Base-by-base conservation (phyloP, 1,284 basidiomycete genomes). In the Ceratobasidium sp. region DNA sequence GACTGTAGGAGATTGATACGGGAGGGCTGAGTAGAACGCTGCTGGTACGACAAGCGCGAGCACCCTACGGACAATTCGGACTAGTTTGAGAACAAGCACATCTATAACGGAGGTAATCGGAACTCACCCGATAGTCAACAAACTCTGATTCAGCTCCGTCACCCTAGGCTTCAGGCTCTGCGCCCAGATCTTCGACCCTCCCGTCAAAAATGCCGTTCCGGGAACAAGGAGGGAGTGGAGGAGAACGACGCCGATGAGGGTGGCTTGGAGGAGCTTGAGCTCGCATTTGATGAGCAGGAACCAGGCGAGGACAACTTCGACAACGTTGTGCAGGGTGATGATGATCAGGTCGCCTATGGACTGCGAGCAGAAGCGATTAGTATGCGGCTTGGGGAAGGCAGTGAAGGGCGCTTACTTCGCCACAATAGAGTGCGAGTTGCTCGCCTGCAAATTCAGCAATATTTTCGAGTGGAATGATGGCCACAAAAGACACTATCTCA, bases 221-320 rank as follows among this genome's bases (percentile, higher is more conserved):
- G 73, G 73, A 3, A 74, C 61, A 41, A 74, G 59, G 6, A 74
- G 70, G 6, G 46, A 46, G 44, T 74, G 73, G 11, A 74, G 38
- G 18, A 74, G 47, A 26, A 74, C 73, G 18, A 74, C 73, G n/a
- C 73, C 73, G 35, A 69, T 49, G 55, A 72, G 32, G 21, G 73
- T 74, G 16, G 69, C 26, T 38, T 74, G 73, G 30, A 69, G 69
- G 1, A 74, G 64, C 35, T 63, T 61, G 26, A 74, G 69, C 32
- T 74, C 73, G 57, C 73, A 74, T n/a, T 74, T 72, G 18, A 58
- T 30, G 23, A 74, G 54, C 23, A 70, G 43, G 44, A 70, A 46
- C 26, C 38, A 35, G 1, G 67, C 67, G 41, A 70, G 67, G 7
- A 59, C 55, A 13, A 44, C 67, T 30, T 70, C 67, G 55, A 70